Percentiles rank a stretch among this genome's conserved stretches.
phyloP scores from a whole-genome alignment of 257 asterid genomes.

The Solanum gandarillasii region DNA sequence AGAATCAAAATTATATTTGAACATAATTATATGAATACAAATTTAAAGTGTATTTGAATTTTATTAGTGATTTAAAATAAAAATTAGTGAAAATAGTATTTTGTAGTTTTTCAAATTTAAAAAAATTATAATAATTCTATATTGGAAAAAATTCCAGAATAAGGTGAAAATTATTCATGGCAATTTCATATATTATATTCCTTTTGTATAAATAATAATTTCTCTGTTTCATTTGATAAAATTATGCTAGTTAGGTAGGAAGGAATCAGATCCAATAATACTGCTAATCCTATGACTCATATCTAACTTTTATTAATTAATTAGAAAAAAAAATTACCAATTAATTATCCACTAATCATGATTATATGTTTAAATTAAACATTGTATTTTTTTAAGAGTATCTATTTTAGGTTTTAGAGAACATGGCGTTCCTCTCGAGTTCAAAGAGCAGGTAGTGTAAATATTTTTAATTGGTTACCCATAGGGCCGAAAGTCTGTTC shows the following conservation, averaged over 20 bases:
- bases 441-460: neutral
- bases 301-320: neutral
- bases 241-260: neutral
- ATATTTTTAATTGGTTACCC: neutral
- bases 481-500: neutral
- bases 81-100: neutral
- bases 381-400: neutral
- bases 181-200: neutral
- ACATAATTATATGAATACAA: neutral
- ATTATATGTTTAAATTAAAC: neutral
- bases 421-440: neutral
- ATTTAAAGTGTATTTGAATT: neutral
- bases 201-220: neutral
- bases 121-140: neutral
- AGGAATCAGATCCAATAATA: neutral
- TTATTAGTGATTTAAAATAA: neutral
- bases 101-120: neutral
- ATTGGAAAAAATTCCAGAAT: neutral
- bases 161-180: neutral
- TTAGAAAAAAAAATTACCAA: neutral
- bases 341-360: neutral
- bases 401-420: neutral
- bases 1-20: neutral
- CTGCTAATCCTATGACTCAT: neutral
- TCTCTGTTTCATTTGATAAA: neutral